phyloP scores from a whole-genome alignment of 2,329 filamentous ascomycete genomes.

The Verticillium zaregamsianum region DNA sequence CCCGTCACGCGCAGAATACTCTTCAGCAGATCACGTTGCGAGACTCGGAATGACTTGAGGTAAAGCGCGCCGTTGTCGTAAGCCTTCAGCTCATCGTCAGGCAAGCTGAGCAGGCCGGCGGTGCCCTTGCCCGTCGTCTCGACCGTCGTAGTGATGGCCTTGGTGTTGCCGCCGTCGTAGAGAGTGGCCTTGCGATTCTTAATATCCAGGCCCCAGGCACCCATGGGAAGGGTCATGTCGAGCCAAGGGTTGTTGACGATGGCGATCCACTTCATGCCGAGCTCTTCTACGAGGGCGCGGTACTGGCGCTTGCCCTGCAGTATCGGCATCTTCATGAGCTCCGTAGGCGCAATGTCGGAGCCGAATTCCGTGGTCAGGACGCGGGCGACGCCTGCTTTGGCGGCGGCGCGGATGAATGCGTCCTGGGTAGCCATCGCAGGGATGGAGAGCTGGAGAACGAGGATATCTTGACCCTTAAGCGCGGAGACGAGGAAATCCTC shows the following conservation, averaged over 20 bases:
- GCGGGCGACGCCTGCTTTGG: constrained; percentile 22
- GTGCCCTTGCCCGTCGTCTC: not conserved
- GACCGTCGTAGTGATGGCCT: not conserved
- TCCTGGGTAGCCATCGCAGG: constrained; percentile 18
- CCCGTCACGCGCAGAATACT: constrained; percentile 55
- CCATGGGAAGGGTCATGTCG: constrained; percentile 8
- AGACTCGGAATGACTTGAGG: constrained; percentile 52
- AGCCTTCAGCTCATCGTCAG: not conserved
- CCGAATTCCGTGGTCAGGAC: constrained; percentile 27
- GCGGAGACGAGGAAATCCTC: constrained; percentile 20
- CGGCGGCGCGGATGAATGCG: constrained; percentile 25
- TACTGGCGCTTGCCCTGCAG: constrained; percentile 3
- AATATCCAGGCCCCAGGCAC: constrained; percentile 25
- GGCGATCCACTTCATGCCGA: constrained; percentile 25
- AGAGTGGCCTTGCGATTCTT: constrained; percentile 7
- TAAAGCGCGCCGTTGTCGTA: not conserved
- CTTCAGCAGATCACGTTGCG: constrained; percentile 62
- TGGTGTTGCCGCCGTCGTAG: not conserved
- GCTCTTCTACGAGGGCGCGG: constrained; percentile 21
- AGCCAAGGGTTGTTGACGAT: constrained; percentile 24
- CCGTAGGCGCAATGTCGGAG: constrained; percentile 16
- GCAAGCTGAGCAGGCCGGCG: not conserved
- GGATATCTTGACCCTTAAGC: constrained; percentile 26
- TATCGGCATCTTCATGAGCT: not conserved
- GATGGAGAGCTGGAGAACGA: constrained; percentile 18